These are phyloP conservation scores for Polygonum maritimum DNA, from an alignment of 148 eudicot genomes.

Conservation along the genomic window DNA sequence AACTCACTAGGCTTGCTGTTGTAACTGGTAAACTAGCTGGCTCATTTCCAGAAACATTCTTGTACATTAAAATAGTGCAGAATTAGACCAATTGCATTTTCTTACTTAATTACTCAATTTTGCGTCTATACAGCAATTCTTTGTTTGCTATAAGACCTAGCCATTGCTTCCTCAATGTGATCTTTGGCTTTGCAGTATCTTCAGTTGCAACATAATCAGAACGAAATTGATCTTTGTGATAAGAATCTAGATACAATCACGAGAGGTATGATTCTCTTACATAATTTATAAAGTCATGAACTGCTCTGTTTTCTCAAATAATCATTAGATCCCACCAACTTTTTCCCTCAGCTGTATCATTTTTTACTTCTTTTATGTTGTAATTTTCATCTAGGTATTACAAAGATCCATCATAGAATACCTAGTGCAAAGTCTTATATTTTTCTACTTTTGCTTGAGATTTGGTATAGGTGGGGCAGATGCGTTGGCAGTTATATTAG, in stretches of 20 bases:
- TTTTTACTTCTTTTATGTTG: background rate
- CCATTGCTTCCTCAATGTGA: background rate
- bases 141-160: background rate
- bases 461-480: conserved; percentile 30
- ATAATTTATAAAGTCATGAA: conserved; percentile 1
- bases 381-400: background rate
- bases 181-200: conserved; percentile 24
- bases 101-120: background rate
- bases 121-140: background rate
- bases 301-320: background rate
- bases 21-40: background rate
- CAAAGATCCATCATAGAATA: background rate
- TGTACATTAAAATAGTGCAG: background rate
- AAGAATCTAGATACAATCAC: conserved; percentile 30
- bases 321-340: background rate
- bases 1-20: background rate
- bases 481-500: conserved; percentile 32
- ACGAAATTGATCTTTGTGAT: conserved; percentile 42
- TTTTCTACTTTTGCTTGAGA: background rate
- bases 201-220: conserved; percentile 27
- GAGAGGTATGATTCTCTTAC: conserved; percentile 30
- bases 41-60: background rate
- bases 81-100: background rate
- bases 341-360: background rate
- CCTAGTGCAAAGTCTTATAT: background rate